These are phyloP conservation scores for Ustulina deusta DNA, from an alignment of 2,329 filamentous ascomycete species.

Conservation along the genomic window DNA sequence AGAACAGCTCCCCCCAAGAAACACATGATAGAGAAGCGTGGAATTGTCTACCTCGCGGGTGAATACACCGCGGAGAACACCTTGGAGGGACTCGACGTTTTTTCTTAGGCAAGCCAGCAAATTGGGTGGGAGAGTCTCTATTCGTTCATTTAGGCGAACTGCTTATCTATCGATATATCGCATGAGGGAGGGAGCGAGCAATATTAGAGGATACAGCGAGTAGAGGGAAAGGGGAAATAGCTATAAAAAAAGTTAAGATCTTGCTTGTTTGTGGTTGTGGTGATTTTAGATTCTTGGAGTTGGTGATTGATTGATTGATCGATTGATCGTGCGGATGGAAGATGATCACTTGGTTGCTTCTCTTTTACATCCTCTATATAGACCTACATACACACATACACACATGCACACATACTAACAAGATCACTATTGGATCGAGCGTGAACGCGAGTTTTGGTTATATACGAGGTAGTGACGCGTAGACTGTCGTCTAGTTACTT, in stretches of 20 bases:
- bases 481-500: too few species aligned
- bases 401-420: too few species aligned
- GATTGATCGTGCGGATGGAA: too few species aligned
- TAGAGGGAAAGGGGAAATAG: not conserved
- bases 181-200: not conserved
- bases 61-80: not conserved
- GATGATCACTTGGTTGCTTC: too few species aligned
- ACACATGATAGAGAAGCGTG: constrained; percentile 11
- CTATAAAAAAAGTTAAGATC: not conserved
- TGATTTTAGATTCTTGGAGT: not conserved
- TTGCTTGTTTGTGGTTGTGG: not conserved
- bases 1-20: not conserved
- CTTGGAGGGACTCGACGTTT: too few species aligned
- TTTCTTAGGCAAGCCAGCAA: not conserved
- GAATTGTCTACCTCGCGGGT: not conserved
- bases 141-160: not conserved
- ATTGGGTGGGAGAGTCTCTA: not conserved
- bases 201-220: not conserved
- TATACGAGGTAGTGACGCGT: too few species aligned
- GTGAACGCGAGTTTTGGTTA: too few species aligned
- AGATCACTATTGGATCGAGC: too few species aligned
- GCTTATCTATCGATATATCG: not conserved
- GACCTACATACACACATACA: too few species aligned
- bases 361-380: too few species aligned
- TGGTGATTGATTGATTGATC: too few species aligned